Evolutionary conservation across 495 filamentous ascomycete species (phyloP).

Genomic region (Aspergillus sclerotiicarbonarius): DNA sequence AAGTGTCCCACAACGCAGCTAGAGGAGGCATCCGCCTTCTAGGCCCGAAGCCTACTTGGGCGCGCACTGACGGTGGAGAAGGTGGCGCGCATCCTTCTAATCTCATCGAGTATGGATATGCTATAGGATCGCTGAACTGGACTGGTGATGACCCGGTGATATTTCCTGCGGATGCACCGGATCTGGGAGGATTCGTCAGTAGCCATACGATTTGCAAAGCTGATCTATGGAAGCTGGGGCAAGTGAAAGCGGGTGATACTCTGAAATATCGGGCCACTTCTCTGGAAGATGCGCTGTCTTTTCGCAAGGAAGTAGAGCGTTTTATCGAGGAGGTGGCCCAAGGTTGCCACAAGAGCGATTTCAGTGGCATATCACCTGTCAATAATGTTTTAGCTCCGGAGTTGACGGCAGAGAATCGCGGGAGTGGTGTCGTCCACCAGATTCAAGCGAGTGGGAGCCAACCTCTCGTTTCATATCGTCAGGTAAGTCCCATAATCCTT

Average conservation of each 20-base stretch:
- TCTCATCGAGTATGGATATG: constrained; percentile 59
- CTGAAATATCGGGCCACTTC: constrained; percentile 46
- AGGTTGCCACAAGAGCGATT: constrained; percentile 12
- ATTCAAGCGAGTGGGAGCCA: constrained; percentile 37
- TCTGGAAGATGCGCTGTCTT: constrained; percentile 42
- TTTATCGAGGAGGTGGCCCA: constrained; percentile 35
- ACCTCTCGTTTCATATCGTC: constrained; percentile 47
- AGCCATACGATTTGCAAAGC: constrained; percentile 53
- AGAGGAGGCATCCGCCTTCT: constrained; percentile 56
- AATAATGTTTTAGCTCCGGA: constrained; percentile 7
- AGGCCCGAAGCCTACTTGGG: constrained; percentile 56
- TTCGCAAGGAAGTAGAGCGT: constrained; percentile 29
- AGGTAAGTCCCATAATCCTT: constrained; percentile 23
- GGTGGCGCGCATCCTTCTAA: constrained; percentile 61
- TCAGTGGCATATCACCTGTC: constrained; percentile 15
- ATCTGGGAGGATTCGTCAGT: constrained; percentile 59
- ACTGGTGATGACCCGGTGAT: constrained; percentile 58
- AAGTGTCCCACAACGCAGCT: constrained; percentile 57
- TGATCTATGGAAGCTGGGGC: constrained; percentile 59
- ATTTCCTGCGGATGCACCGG: constrained; percentile 56
- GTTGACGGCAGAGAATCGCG: constrained; percentile 15
- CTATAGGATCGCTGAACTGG: constrained; percentile 54
- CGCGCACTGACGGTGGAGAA: constrained; percentile 56
- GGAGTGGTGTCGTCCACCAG: constrained; percentile 38
- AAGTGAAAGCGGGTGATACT: constrained; percentile 58